Evolutionary conservation across 257 asterid species (phyloP), one percentile per base, ranked within the genome.

Genomic region (Penstemon eatonii): DNA sequence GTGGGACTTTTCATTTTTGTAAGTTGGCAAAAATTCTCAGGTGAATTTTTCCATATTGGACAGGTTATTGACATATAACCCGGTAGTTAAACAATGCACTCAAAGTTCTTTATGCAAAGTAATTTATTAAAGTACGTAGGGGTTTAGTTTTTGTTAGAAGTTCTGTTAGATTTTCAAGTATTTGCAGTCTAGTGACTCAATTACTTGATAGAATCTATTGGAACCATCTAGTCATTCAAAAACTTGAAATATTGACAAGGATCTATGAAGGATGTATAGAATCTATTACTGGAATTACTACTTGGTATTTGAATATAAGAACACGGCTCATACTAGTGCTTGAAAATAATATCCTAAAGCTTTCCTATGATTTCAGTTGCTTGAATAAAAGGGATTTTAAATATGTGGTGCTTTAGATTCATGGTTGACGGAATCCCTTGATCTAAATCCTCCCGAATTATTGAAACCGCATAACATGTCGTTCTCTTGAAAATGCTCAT

Each of bases 1-100:
- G 62, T 50, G 7, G 36, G 59, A 72, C 47, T 52, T 71, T 50
- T 61, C 38, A 47, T 33, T 73, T 47, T 41, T 37, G 6, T 47
- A 18, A 54, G 47, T 13, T 33, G 4, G 42, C 78, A 60, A 74
- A 36, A 38, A 13, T 33, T 25, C 42, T 4, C 8, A 64, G 54
- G 44, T 6, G 54, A 51, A 25, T n/a, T 12, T 25, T 5, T 7
- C 6, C 15, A 36, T 60, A 33, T 68, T 33, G 58, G 63, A 5
- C 43, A 4, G 33, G 60, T 55, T 25, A 15, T 44, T 47, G 73
- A 19, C 40, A 9, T 49, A 49, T 18, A 37, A 49, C 19, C 33
- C 13, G 25, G 38, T n/a, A 38, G 15, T 39, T 68, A 8, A 68
- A 47, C 59, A 46, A 33, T 19, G 19, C n/a, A 18, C 45, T 19